Conservation (phyloP, 2,329 filamentous ascomycete species). For the Bipolaris cookei region DNA sequence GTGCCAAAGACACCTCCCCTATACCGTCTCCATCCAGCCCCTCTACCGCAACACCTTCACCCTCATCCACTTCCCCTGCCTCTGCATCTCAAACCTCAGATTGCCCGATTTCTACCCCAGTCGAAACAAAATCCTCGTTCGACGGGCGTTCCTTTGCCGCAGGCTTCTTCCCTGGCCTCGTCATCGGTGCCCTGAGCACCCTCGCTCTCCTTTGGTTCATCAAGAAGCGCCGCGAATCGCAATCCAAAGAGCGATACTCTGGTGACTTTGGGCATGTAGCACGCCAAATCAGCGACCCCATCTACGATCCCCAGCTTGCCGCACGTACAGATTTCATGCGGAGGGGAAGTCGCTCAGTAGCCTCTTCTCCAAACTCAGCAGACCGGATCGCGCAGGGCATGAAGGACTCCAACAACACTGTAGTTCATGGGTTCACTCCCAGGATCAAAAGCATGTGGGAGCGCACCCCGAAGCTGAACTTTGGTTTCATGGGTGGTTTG, state of each 20-base stretch:
- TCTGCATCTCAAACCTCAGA: conserved; percentile 41
- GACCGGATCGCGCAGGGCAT: conserved; percentile 33
- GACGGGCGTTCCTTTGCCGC: conserved; percentile 47
- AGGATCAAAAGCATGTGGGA: conserved; percentile 47
- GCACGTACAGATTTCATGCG: conserved; percentile 48
- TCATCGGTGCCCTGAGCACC: conserved; percentile 44
- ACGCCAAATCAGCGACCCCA: conserved; percentile 48
- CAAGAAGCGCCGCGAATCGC: conserved; percentile 41
- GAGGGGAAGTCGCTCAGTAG: conserved; percentile 35
- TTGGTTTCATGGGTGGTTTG: conserved; percentile 33
- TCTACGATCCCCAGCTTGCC: conserved; percentile 47
- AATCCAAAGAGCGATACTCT: conserved; percentile 42
- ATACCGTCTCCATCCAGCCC: conserved; percentile 30
- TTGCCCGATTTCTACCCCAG: conserved; percentile 23
- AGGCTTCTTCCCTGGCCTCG: conserved; percentile 48
- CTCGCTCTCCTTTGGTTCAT: conserved; percentile 44
- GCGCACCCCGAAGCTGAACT: conserved; percentile 43
- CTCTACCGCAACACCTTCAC: conserved; percentile 30
- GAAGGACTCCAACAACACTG: conserved; percentile 22
- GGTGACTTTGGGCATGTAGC: conserved; percentile 49
- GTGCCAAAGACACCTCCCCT: conserved; percentile 55
- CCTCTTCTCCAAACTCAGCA: conserved; percentile 35
- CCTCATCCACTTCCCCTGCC: conserved; percentile 38
- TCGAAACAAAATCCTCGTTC: conserved; percentile 32
- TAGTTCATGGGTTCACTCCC: conserved; percentile 36